Evolutionary conservation across 352 stramenopile species (phyloP).

Genomic region (Peronosclerospora sorghi): DNA sequence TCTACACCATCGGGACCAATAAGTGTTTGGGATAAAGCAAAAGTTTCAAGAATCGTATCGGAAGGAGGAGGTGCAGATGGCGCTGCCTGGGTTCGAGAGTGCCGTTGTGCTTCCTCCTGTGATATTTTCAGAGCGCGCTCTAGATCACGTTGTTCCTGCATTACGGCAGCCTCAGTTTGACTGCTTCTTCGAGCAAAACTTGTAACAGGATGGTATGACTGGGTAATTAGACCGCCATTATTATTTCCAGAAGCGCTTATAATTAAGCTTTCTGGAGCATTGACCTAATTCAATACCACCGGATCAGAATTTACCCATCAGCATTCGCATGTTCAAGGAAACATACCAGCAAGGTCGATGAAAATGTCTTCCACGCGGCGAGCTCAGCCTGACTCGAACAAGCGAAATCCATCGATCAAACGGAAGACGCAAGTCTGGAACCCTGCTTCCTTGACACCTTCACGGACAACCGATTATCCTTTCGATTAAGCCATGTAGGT

Average conservation of each 20-base stretch:
- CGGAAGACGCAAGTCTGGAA: slow-evolving; percentile 47
- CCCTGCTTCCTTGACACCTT: slow-evolving; percentile 48
- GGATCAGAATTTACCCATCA: slow-evolving; percentile 1
- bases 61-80: slow-evolving; percentile 23
- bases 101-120: slow-evolving; percentile 34
- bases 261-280: slow-evolving; percentile 13
- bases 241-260: slow-evolving; percentile 13
- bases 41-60: slow-evolving; percentile 23
- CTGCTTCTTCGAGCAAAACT: slow-evolving; percentile 1
- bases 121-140: slow-evolving; percentile 49
- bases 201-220: background rate
- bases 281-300: slow-evolving; percentile 5
- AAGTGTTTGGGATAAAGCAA: slow-evolving; percentile 31
- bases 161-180: slow-evolving; percentile 14
- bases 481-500: slow-evolving; percentile 54
- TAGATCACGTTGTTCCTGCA: slow-evolving; percentile 48
- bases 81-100: slow-evolving; percentile 10
- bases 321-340: background rate
- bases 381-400: slow-evolving; percentile 45
- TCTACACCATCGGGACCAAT: slow-evolving; percentile 62
- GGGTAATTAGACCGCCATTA: slow-evolving; percentile 1
- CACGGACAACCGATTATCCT: slow-evolving; percentile 56
- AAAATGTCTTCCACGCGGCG: slow-evolving; percentile 58
- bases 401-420: slow-evolving; percentile 58
- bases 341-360: slow-evolving; percentile 40